Conservation (phyloP, 192 early-diverging fungal species). For the Rhizophagus sp. region DNA sequence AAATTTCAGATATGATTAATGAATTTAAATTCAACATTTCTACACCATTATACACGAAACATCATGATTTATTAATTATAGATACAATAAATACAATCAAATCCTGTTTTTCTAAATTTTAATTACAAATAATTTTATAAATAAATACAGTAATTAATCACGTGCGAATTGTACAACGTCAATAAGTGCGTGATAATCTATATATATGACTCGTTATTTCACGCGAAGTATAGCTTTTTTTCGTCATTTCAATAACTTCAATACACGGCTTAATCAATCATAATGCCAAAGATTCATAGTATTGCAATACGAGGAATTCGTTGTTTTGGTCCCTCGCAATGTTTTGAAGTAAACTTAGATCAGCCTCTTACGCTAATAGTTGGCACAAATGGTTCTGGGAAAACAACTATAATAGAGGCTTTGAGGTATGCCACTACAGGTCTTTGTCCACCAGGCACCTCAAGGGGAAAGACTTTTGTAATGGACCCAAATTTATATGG, state of each 20-base stretch:
- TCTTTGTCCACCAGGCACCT: constrained; percentile 83
- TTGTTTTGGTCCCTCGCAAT: constrained; percentile 80
- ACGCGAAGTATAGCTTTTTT: neutral
- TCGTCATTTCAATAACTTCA: neutral
- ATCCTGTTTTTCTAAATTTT: no score
- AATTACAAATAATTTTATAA: no score
- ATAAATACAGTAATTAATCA: no score
- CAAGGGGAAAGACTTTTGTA: constrained; percentile 83
- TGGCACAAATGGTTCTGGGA: constrained; percentile 95
- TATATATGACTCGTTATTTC: neutral
- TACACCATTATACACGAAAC: no score
- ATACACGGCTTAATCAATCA: neutral
- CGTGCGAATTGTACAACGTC: no score
- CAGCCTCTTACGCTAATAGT: constrained; percentile 93
- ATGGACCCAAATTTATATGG: constrained; percentile 87
- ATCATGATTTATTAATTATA: no score
- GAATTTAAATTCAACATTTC: no score
- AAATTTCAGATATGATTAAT: no score
- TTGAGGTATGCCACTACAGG: constrained; percentile 96
- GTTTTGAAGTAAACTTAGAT: constrained; percentile 79
- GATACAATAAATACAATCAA: no score
- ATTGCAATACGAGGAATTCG: constrained; percentile 85
- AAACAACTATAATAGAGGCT: constrained; percentile 98
- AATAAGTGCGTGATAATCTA: no score
- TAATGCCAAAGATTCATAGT: constrained; percentile 5